These are phyloP conservation scores for Podospora pseudoanserina DNA, from an alignment of 495 filamentous ascomycete species.

Conservation along the genomic window DNA sequence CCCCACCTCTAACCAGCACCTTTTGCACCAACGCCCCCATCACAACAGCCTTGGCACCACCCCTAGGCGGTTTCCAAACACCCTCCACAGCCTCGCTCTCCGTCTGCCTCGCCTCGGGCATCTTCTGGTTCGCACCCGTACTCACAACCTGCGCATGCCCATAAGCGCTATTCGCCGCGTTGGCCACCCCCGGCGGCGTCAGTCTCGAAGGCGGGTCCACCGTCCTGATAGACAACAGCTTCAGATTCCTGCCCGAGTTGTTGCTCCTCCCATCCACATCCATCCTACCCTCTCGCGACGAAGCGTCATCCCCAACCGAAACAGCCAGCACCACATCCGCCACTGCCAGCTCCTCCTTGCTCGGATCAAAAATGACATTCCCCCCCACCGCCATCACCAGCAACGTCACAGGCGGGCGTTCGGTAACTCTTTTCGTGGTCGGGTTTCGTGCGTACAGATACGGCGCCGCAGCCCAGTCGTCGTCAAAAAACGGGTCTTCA, in stretches of 20 bases:
- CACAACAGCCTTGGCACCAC: constrained; percentile 66
- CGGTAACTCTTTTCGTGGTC: constrained; percentile 13
- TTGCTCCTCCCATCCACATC: constrained; percentile 6
- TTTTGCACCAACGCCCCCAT: constrained; percentile 64
- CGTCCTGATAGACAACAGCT: constrained; percentile 63
- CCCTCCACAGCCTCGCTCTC: constrained; percentile 60
- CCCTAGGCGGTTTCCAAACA: constrained; percentile 74
- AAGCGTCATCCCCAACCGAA: constrained; percentile 52
- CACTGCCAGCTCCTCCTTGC: constrained; percentile 83
- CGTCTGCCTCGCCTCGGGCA: constrained; percentile 39
- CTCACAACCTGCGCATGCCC: constrained; percentile 35
- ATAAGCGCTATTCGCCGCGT: constrained; percentile 64
- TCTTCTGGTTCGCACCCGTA: constrained; percentile 39
- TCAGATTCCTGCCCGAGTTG: constrained; percentile 27
- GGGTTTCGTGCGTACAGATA: constrained; percentile 64
- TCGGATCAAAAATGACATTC: constrained; percentile 92
- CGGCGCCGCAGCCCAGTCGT: constrained; percentile 86
- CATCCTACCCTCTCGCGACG: constrained; percentile 17
- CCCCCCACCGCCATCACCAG: constrained; percentile 81
- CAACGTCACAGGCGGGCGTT: constrained; percentile 76
- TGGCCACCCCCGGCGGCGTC: constrained; percentile 63
- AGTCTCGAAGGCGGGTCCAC: constrained; percentile 58
- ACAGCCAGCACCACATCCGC: constrained; percentile 84
- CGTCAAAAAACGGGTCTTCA: constrained; percentile 96
- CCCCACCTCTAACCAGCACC: constrained; percentile 65